Evolutionary conservation across 805 yeast species (phyloP), one percentile per base, ranked within the genome.

Genomic region (Debaryomyces maramus): DNA sequence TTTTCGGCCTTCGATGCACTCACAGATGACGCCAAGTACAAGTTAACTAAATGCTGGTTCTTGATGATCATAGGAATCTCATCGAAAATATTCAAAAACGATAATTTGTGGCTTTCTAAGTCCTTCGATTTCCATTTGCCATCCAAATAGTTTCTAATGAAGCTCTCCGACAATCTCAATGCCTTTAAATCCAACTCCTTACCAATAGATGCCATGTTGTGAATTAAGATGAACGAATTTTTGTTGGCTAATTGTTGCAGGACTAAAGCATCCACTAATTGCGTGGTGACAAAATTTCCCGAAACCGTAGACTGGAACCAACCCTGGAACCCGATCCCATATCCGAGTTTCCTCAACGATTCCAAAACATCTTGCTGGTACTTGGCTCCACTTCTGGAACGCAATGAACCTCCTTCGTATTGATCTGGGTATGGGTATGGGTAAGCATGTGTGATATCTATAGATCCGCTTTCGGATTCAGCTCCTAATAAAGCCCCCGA

Each of bases 401-500:
- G 70, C 56, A 77, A 77, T 21, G 87, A 73, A 14, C 80, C 80
- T 13, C 80, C 79, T 45, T 79, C 80, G 46, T 74, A 78, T 50
- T 80, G 85, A 49, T 83, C 88, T 43, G 70, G 72, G 59, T 64
- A 70, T 40, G 95, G 91, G 65, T 78, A 83, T 37, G 86, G 82
- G 65, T 79, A 85, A 16, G 81, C 70, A 50, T 82, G 83, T 9
- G 88, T 71, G 40, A 78, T 61, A 48, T 67, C 73, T 24, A 77
- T 68, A 9, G 68, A 62, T 31, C 75, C 76, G 23, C 59, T 68
- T 40, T 75, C 77, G 41, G 77, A 77, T 56, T 83, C 88, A 43
- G 82, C 70, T n/a, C 95, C 95, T 41, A 81, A 77, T 39, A 87
- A 69, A 27, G 88, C 81, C 15, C 95, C 95, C 20, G 82, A 70